These are phyloP conservation scores for Hyaloscypha hepaticicola DNA, from an alignment of 495 filamentous ascomycete species.

Conservation along the genomic window DNA sequence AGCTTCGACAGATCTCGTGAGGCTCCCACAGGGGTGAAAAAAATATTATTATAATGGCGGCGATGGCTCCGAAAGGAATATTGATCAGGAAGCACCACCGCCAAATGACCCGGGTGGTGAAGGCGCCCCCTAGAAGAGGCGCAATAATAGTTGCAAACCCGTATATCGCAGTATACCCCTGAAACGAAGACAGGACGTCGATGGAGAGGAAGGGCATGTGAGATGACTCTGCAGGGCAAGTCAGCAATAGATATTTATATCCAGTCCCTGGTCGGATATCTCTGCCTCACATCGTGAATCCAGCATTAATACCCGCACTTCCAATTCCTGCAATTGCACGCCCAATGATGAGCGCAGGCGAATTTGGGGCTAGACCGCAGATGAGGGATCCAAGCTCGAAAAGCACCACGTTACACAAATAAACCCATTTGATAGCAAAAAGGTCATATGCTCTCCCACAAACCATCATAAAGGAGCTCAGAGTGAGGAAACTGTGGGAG, in stretches of 20 bases:
- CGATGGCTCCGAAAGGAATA: not conserved
- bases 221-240: slow-evolving; percentile 32
- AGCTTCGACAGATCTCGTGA: slow-evolving; percentile 2
- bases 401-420: slow-evolving; percentile 41
- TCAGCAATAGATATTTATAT: slow-evolving; percentile 42
- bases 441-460: slow-evolving; percentile 45
- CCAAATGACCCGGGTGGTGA: slow-evolving; percentile 55
- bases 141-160: slow-evolving; percentile 42
- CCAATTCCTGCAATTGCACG: slow-evolving; percentile 54
- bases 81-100: slow-evolving; percentile 38
- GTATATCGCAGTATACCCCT: not conserved
- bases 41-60: not conserved
- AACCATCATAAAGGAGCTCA: slow-evolving; percentile 16
- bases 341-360: slow-evolving; percentile 52
- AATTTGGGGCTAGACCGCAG: slow-evolving; percentile 50
- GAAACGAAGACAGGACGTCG: not conserved
- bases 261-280: slow-evolving; percentile 25
- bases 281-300: slow-evolving; percentile 42
- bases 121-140: slow-evolving; percentile 58
- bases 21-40: not conserved
- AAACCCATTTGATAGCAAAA: slow-evolving; percentile 43
- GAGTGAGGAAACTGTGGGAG: slow-evolving; percentile 42
- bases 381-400: slow-evolving; percentile 54
- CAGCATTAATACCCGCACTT: slow-evolving; percentile 48
- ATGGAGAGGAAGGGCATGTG: not conserved